Conservation (phyloP, 2,329 filamentous ascomycete species). For the Botryotinia globosa region DNA sequence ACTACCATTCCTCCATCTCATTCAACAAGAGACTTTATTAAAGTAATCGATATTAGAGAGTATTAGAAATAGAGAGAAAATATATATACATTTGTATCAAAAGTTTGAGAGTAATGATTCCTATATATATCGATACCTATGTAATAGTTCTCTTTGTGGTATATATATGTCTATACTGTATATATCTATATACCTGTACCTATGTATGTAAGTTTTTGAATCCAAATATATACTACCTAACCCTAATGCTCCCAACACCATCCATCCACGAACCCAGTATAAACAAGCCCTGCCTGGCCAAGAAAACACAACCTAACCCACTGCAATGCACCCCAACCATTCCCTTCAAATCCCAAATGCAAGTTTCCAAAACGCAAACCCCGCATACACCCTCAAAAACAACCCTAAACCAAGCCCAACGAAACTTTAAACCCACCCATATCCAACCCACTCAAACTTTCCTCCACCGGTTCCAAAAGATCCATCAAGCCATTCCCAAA, state of each 20-base stretch:
- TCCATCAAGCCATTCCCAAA: conserved; percentile 3
- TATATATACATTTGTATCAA: too few relatives aligned
- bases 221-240: background rate
- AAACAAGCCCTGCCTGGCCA: background rate
- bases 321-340: background rate
- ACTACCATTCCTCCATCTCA: too few relatives aligned
- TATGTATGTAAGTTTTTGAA: background rate
- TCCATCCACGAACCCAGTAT: background rate
- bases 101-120: too few relatives aligned
- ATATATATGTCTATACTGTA: too few relatives aligned
- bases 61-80: too few relatives aligned
- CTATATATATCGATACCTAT: too few relatives aligned
- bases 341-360: background rate
- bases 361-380: background rate
- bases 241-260: background rate
- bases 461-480: conserved; percentile 1
- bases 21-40: too few relatives aligned
- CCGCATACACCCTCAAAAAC: background rate
- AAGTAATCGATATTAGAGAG: too few relatives aligned
- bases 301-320: background rate
- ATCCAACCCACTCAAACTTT: background rate
- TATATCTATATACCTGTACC: background rate
- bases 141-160: too few relatives aligned
- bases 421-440: conserved; percentile 1
- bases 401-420: background rate